Conservation (phyloP, 768 basidiomycete species). For the Mycena capillaripes region DNA sequence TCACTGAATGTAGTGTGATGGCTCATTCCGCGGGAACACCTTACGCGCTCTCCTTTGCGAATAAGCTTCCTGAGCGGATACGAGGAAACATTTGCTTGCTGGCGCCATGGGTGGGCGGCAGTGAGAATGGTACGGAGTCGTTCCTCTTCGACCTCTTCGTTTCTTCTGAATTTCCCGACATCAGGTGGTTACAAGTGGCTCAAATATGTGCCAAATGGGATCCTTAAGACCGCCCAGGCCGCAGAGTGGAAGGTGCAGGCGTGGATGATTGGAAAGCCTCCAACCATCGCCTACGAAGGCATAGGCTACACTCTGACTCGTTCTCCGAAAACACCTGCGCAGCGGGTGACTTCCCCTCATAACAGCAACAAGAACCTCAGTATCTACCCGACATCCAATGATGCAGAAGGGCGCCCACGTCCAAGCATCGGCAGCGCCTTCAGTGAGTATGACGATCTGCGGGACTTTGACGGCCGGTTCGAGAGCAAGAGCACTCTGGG, state of each 20-base stretch:
- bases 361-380: constrained; percentile 42
- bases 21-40: constrained; percentile 97
- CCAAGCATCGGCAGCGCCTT: constrained; percentile 81
- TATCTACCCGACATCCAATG: constrained; percentile 45
- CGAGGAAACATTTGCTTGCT: constrained; percentile 89
- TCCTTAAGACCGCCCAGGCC: constrained; percentile 95
- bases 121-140: constrained; percentile 81
- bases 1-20: constrained; percentile 88
- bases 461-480: constrained; percentile 90
- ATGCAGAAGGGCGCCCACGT: constrained; percentile 61
- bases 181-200: constrained; percentile 94
- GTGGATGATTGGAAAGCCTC: constrained; percentile 98
- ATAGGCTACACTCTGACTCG: constrained; percentile 81
- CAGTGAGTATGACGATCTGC: constrained; percentile 90
- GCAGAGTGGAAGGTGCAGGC: constrained; percentile 98
- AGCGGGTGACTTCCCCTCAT: constrained; percentile 44
- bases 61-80: constrained; percentile 80
- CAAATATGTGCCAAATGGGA: constrained; percentile 93
- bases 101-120: constrained; percentile 96
- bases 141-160: constrained; percentile 7
- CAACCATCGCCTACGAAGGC: constrained; percentile 85
- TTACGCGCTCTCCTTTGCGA: constrained; percentile 91
- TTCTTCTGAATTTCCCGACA: constrained; percentile 19
- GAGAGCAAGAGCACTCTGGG: constrained; percentile 85
- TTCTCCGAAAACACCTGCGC: constrained; percentile 38